A percentile compares a stretch with the other conserved stretches of the same genome.
These are phyloP conservation scores for Candida glucosophila DNA, from an alignment of 1,139 yeast genomes.

Conservation along the genomic window DNA sequence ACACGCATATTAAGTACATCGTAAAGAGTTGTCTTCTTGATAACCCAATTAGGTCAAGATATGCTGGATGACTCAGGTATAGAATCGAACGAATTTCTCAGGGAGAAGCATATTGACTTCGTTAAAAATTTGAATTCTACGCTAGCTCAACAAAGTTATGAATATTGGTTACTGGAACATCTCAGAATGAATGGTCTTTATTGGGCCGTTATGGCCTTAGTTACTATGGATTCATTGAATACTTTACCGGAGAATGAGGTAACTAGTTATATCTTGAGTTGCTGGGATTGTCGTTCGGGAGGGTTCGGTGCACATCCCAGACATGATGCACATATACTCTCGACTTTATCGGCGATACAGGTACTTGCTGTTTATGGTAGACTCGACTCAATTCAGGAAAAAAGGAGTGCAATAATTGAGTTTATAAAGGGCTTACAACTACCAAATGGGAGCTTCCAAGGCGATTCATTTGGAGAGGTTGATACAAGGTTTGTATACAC, in stretches of 20 bases:
- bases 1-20: too few relatives aligned
- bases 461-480: slow-evolving; percentile 85
- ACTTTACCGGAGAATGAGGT: slow-evolving; percentile 56
- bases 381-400: slow-evolving; percentile 27
- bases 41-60: too few relatives aligned
- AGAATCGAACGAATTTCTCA: slow-evolving; percentile 8
- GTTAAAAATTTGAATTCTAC: slow-evolving; percentile 30
- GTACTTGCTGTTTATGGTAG: slow-evolving; percentile 53
- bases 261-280: slow-evolving; percentile 55
- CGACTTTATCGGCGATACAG: slow-evolving; percentile 84
- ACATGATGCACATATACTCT: slow-evolving; percentile 85
- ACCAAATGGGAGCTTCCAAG: slow-evolving; percentile 74
- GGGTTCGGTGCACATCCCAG: slow-evolving; percentile 88
- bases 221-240: slow-evolving; percentile 43
- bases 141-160: slow-evolving; percentile 33
- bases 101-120: slow-evolving; percentile 27
- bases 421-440: slow-evolving; percentile 53
- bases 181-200: slow-evolving; percentile 84
- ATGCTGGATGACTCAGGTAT: too few relatives aligned
- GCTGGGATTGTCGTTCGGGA: slow-evolving; percentile 56
- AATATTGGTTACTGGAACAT: slow-evolving; percentile 89
- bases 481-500: slow-evolving; percentile 88
- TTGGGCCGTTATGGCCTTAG: slow-evolving; percentile 86
- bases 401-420: slow-evolving; percentile 18
- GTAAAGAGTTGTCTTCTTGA: too few relatives aligned